Evolutionary conservation across 495 filamentous ascomycete species (phyloP), one percentile per base, ranked within the genome.

Genomic region (Polyplosphaeria fusca): DNA sequence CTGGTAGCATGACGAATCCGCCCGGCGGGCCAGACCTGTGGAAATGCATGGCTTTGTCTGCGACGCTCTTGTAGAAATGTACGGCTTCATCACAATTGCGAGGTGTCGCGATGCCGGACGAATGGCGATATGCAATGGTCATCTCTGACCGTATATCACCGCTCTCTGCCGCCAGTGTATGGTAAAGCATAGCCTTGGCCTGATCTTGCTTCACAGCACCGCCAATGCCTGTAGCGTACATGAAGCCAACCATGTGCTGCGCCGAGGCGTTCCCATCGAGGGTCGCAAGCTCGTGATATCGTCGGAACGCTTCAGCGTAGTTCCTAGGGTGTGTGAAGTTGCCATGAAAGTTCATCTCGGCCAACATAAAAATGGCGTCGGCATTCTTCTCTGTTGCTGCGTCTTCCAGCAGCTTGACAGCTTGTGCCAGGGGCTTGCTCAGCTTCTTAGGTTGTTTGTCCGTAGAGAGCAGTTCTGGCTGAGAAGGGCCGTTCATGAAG

Each of bases 321-420:
- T 96, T 83, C 50, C 84, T 79, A 2, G 93, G 91, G 69, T 96
- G 80, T 4, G 89, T 84, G 71, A 82, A 97, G 70, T 96, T 96
- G 70, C 93, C 94, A 68, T 93, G 89, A 71, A 96, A 96, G 70
- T 91, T 96, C 83, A 97, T 86, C 71, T 97, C 88, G 27, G 88
- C 94, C 16, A 99, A 76, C 16, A 95, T 75, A 68, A 86, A 96
- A 43, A 96, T 84, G 22, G 94, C 94, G 70, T 97, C 93, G 2
- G 88, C 76, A 66, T 93, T 87, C 51, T 86, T 84, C 55, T 85
- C 74, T 23, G 82, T 73, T 25, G 88, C 88, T 20, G 94, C 89
- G 35, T 81, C 75, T 64, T 88, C 80, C 50, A 99, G 76, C 41
- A 92, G 77, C 47, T 78, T 77, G 32, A 95, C 86, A 1, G 89